Percentiles rank a stretch among this genome's conserved stretches.
phyloP scores from a whole-genome alignment of 345 rosid species.

The Lepidium aucheri region DNA sequence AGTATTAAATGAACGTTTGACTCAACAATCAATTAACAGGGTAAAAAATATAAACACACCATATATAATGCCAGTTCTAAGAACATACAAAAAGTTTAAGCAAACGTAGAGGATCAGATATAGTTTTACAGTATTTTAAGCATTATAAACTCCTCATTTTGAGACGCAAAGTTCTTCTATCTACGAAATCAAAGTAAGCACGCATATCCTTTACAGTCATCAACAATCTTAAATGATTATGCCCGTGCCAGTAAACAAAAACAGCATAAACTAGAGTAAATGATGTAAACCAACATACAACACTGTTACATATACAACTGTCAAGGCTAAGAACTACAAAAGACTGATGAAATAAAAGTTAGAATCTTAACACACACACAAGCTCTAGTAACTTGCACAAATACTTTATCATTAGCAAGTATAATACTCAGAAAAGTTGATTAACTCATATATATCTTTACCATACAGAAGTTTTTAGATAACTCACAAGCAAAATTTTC shows the following conservation, averaged over 20 bases:
- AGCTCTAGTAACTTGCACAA: neutral
- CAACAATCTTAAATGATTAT: neutral
- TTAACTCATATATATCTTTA: neutral
- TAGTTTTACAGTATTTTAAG: neutral
- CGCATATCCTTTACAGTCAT: neutral
- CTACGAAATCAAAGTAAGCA: neutral
- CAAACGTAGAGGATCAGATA: neutral
- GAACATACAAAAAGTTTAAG: neutral
- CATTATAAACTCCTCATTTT: neutral
- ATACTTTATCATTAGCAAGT: neutral
- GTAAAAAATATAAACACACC: neutral
- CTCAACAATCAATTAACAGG: neutral
- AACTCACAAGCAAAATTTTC: neutral
- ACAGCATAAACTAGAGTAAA: neutral
- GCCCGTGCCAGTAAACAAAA: neutral
- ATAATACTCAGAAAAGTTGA: neutral
- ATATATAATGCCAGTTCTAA: neutral
- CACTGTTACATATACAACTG: neutral
- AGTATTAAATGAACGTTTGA: neutral
- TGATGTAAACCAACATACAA: neutral
- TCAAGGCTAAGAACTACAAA: conserved; percentile 4
- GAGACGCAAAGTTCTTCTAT: neutral
- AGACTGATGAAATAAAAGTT: neutral
- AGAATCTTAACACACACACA: neutral
- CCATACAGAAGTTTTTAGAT: neutral